Evolutionary conservation across 169 alveolate genomes (phyloP).

Genomic region (Plasmodium coatneyi): DNA sequence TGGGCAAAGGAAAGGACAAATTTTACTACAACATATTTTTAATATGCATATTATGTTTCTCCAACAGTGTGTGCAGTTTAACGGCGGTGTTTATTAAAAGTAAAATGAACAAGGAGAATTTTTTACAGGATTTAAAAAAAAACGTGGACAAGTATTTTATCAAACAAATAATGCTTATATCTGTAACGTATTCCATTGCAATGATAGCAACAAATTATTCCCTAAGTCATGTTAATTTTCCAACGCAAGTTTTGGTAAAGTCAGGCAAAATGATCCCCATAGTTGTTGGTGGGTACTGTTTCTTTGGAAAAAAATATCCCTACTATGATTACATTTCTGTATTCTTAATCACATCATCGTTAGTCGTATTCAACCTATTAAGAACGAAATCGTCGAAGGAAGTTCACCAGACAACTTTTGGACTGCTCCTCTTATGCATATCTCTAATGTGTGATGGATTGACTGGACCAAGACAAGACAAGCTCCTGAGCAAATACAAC

Average conservation of each 20-base stretch:
- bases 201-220: constrained; percentile 89
- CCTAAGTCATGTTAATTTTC: constrained; percentile 88
- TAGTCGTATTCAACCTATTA: constrained; percentile 86
- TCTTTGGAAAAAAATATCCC: constrained; percentile 90
- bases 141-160: constrained; percentile 47
- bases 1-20: constrained; percentile 56
- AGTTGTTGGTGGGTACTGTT: constrained; percentile 88
- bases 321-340: constrained; percentile 91
- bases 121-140: constrained; percentile 31
- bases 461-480: constrained; percentile 94
- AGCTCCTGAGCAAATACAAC: constrained; percentile 83
- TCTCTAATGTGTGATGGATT: constrained; percentile 91
- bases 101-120: constrained; percentile 11
- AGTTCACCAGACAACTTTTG: constrained; percentile 84
- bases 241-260: constrained; percentile 92
- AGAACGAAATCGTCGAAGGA: constrained; percentile 77
- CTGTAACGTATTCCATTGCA: constrained; percentile 86
- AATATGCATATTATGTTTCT: constrained; percentile 51
- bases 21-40: constrained; percentile 73
- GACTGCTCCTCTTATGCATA: constrained; percentile 84
- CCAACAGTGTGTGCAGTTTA: constrained; percentile 61
- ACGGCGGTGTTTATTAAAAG: constrained; percentile 49
- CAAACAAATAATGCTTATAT: constrained; percentile 79
- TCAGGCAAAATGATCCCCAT: constrained; percentile 94
- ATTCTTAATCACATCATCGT: constrained; percentile 86